Conservation (phyloP, 208 protist species). For the Phytomonas sp. region DNA sequence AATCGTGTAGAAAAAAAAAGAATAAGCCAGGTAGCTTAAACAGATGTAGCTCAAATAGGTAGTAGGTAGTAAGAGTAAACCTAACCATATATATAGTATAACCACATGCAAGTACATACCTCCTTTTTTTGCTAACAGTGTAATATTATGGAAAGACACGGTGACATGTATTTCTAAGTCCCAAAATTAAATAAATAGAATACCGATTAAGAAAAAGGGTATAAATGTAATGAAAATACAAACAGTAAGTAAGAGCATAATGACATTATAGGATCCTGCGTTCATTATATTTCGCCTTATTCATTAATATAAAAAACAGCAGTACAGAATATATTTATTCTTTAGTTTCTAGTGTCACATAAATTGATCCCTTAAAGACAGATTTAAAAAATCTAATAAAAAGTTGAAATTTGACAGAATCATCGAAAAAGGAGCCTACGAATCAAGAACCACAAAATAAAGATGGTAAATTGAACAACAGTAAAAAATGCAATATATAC, state of each 20-base stretch:
- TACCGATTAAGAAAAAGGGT: conserved; percentile 12
- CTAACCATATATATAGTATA: conserved; percentile 2
- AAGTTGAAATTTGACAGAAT: neutral
- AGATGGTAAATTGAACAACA: conserved; percentile 7
- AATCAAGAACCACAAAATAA: conserved; percentile 10
- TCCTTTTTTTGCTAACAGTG: neutral
- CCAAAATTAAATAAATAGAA: neutral
- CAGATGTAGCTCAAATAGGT: neutral
- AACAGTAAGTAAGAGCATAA: neutral
- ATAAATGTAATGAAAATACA: conserved; percentile 1
- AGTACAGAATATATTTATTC: neutral
- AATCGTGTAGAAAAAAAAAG: neutral
- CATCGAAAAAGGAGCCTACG: conserved; percentile 5
- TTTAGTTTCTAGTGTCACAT: neutral
- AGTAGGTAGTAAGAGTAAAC: neutral
- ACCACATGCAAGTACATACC: neutral
- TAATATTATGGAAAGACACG: neutral
- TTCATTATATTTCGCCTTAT: neutral
- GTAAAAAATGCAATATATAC: neutral
- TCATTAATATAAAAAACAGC: neutral
- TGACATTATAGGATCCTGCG: neutral
- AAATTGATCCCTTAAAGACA: neutral
- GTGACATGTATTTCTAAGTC: neutral
- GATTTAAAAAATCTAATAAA: conserved; percentile 3
- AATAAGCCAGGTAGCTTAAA: neutral